Evolutionary conservation across 805 yeast genomes (phyloP).

Genomic region (Schwanniomyces vanrijiae): DNA sequence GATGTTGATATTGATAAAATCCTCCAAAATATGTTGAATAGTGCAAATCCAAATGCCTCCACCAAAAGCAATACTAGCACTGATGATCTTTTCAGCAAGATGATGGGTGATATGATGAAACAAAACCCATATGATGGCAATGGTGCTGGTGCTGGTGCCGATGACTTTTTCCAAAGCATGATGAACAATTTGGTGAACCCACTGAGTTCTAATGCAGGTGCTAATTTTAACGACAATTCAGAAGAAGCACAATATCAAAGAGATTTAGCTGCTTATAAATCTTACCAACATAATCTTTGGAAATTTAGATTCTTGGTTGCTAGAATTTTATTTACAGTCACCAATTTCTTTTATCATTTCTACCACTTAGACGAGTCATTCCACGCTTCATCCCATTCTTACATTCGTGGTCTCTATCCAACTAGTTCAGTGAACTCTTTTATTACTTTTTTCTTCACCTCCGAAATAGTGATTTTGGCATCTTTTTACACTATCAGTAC

Average conservation of each 20-base stretch:
- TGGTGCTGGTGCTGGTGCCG: constrained; percentile 1
- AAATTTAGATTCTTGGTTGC: constrained; percentile 31
- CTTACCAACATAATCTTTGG: constrained; percentile 32
- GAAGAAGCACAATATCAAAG: constrained; percentile 27
- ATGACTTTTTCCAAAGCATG: background rate
- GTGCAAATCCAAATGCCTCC: constrained; percentile 7
- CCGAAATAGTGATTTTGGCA: constrained; percentile 34
- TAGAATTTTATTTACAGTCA: constrained; percentile 24
- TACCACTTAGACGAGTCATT: constrained; percentile 17
- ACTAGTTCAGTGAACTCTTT: constrained; percentile 16
- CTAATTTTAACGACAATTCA: constrained; percentile 4
- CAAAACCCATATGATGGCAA: background rate
- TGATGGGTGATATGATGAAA: constrained; percentile 30
- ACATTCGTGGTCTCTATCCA: constrained; percentile 21
- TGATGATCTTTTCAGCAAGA: constrained; percentile 29
- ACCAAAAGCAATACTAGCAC: constrained; percentile 5
- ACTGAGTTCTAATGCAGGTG: background rate
- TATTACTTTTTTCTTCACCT: constrained; percentile 26
- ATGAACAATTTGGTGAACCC: constrained; percentile 7
- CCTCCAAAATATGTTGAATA: constrained; percentile 30
- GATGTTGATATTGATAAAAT: constrained; percentile 33
- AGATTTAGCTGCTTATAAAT: constrained; percentile 27
- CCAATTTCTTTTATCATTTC: constrained; percentile 38
- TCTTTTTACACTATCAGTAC: constrained; percentile 30
- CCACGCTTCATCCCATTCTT: constrained; percentile 23